phyloP scores from a whole-genome alignment of 371 early-diverging fungal genomes.

The Massospora cicadina region DNA sequence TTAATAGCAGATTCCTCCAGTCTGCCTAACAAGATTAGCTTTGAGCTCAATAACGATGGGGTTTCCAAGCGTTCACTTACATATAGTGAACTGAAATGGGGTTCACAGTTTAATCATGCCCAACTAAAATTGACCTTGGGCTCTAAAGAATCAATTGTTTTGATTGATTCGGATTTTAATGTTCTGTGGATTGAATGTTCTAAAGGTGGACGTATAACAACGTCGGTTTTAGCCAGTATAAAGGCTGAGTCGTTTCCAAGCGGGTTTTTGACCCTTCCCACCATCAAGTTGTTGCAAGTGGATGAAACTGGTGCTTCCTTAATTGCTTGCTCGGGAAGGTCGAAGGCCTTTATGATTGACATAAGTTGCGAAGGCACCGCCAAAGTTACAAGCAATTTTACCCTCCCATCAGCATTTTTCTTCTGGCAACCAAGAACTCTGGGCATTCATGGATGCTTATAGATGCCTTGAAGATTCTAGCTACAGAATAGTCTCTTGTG shows the following conservation, averaged over 20 bases:
- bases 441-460: neutral
- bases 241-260: neutral
- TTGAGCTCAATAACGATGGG: neutral
- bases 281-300: neutral
- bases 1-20: neutral
- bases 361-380: neutral
- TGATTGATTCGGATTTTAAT: neutral
- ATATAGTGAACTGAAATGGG: neutral
- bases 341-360: neutral
- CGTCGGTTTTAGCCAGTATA: neutral
- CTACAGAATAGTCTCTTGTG: neutral
- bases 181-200: neutral
- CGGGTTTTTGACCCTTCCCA: neutral
- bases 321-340: neutral
- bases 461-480: neutral
- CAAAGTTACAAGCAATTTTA: neutral
- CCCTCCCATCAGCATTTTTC: neutral
- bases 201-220: neutral
- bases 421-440: neutral
- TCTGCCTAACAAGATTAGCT: neutral
- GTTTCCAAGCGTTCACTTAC: neutral
- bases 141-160: neutral
- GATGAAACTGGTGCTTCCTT: neutral
- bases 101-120: neutral
- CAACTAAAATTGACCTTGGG: neutral